These are phyloP conservation scores for Capsicum pubescens DNA, from an alignment of 257 asterid species.

Conservation along the genomic window DNA sequence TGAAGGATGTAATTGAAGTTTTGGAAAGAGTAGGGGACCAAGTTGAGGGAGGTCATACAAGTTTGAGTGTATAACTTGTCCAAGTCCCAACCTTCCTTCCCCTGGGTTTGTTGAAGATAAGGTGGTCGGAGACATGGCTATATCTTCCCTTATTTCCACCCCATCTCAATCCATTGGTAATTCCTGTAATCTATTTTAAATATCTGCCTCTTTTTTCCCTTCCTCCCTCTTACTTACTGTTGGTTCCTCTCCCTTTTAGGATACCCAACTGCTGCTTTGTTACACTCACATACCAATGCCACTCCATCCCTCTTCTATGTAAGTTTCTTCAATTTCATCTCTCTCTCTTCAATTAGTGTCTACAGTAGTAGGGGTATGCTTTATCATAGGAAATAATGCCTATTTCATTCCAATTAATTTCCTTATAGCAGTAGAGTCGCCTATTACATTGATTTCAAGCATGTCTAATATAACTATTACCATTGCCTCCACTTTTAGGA, in stretches of 20 bases:
- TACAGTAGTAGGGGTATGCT: no score
- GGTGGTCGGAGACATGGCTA: not conserved
- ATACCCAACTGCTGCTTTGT: constrained; percentile 18
- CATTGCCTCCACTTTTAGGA: no score
- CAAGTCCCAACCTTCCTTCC: not conserved
- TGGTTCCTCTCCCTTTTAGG: not conserved
- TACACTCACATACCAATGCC: not conserved
- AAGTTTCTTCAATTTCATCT: not conserved
- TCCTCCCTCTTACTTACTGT: not conserved
- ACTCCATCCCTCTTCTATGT: not conserved
- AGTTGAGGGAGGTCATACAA: not conserved
- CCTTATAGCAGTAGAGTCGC: no score
- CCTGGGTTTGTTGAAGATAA: not conserved
- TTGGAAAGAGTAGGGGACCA: not conserved
- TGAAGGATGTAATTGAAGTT: not conserved
- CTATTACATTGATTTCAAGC: no score
- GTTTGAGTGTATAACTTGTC: not conserved
- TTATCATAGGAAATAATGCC: no score
- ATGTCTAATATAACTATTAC: no score
- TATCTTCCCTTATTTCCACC: not conserved
- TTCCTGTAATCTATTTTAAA: not conserved
- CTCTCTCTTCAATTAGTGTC: no score
- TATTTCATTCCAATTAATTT: no score
- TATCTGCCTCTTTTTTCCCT: no score
- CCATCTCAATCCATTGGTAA: constrained; percentile 21